Conservation (phyloP, 345 rosid genomes). For the Anastatica hierochuntica region DNA sequence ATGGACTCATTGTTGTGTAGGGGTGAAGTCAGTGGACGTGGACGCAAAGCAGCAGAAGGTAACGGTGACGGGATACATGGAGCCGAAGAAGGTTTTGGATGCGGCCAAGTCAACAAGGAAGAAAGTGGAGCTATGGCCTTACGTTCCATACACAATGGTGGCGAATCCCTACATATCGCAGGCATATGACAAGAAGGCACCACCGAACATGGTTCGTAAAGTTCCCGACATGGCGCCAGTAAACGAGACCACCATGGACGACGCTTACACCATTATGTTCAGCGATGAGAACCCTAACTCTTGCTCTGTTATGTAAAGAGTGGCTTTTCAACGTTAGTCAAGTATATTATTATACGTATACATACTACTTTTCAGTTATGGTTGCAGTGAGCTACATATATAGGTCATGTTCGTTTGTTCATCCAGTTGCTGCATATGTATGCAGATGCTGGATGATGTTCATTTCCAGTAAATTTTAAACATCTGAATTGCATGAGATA, state of each 20-base stretch:
- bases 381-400: no score
- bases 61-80: conserved; percentile 58
- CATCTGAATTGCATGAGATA: no score
- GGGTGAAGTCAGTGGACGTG: conserved; percentile 69
- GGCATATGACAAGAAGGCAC: conserved; percentile 93
- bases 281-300: conserved; percentile 83
- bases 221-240: conserved; percentile 41
- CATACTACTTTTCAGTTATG: no score
- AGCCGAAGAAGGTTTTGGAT: conserved; percentile 48
- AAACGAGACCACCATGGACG: conserved; percentile 54
- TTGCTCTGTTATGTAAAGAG: conserved; percentile 56
- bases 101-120: conserved; percentile 80
- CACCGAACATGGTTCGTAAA: conserved; percentile 57
- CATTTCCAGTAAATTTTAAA: no score
- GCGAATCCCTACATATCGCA: conserved; percentile 63
- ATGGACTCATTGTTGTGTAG: no score
- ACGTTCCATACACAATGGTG: conserved; percentile 64
- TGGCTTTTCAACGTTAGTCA: no score
- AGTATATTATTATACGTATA: no score
- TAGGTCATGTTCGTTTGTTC: no score
- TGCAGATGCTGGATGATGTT: no score
- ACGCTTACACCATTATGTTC: conserved; percentile 49
- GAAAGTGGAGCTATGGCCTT: conserved; percentile 91
- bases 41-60: conserved; percentile 78
- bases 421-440: no score